Base-by-base conservation (phyloP, 148 eudicot species). In the Rhododendron ovatum region DNA sequence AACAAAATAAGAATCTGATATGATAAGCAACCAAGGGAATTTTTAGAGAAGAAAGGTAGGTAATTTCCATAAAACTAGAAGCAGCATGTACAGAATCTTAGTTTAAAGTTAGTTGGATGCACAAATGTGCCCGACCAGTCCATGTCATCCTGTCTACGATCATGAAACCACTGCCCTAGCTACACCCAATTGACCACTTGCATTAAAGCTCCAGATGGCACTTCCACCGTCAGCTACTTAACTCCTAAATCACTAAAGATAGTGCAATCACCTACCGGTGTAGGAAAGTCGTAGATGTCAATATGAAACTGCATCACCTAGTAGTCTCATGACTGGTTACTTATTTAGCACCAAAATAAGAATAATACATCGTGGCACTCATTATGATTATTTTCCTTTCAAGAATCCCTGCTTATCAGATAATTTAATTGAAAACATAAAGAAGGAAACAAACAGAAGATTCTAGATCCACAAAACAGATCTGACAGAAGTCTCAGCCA, bases 21-120 rank as follows among this genome's bases (percentile, higher is more conserved):
- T 41, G 41, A 39, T 43, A 55, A 55, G 39, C 39, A 75, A 86
- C 20, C 30, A 75, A 86, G 45, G 17, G 67, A 67, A 37, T 33
- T 55, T n/a, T 12, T 43, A 43, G 41, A 22, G 37, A 67, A 82
- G 45, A 15, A 74, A 50, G n/a, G 61, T 14, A 11, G 22, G 80
- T 35, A 48, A 67, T 15, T 15, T 69, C 12, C 17, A 6, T 33
- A 50, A 33, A 71, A 73, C 26, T 57, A 45, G 80, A 48, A 57
- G 43, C 48, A 87, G 47, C 71, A 83, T n/a, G 5, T 28, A 41
- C 39, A 81, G 35, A 67, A 86, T 33, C 67, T 69, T 47, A 80
- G 28, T 69, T 74, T 55, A 53, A 53, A 81, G 73, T 73, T 43
- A 86, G 74, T 73, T 10, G 51, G 61, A 71, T 63, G 78, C 87